Evolutionary conservation across 1,284 basidiomycete species (phyloP).

Genomic region (Ceratorhiza oryzae-sativae): DNA sequence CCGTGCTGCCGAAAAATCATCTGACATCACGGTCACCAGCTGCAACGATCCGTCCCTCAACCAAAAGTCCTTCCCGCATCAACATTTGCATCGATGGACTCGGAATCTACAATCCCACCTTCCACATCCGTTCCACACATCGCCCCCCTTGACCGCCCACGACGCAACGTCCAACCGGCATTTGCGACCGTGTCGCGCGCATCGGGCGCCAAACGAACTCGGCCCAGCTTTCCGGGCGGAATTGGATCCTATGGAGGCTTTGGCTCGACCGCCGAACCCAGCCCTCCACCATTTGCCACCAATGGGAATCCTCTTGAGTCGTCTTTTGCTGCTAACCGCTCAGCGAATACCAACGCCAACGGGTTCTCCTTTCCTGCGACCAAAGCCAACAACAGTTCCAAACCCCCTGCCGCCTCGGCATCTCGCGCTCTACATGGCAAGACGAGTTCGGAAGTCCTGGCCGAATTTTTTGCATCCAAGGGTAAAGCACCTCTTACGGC

Average conservation of each 20-base stretch:
- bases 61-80: slow-evolving; percentile 26
- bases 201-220: slow-evolving; percentile 1
- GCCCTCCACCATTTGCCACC: slow-evolving; percentile 18
- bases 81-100: background rate
- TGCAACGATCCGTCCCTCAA: slow-evolving; percentile 16
- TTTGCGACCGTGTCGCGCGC: slow-evolving; percentile 33
- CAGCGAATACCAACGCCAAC: background rate
- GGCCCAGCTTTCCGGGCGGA: slow-evolving; percentile 22
- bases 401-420: background rate
- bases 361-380: background rate
- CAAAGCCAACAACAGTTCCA: background rate
- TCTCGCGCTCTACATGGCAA: slow-evolving; percentile 3
- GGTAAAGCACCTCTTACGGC: slow-evolving; percentile 30
- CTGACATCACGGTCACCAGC: slow-evolving; percentile 2
- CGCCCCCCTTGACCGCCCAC: slow-evolving; percentile 9
- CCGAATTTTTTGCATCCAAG: slow-evolving; percentile 28
- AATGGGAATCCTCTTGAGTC: slow-evolving; percentile 12
- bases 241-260: slow-evolving; percentile 28
- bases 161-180: slow-evolving; percentile 21
- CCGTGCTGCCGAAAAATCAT: background rate
- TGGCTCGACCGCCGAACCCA: slow-evolving; percentile 24
- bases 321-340: slow-evolving; percentile 32
- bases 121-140: slow-evolving; percentile 17
- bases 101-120: background rate
- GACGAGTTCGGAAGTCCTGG: slow-evolving; percentile 26